A percentile compares a stretch with the other conserved stretches of the same genome.
phyloP scores from a whole-genome alignment of 2,329 filamentous ascomycete species.

The Calonectria hawksworthii region DNA sequence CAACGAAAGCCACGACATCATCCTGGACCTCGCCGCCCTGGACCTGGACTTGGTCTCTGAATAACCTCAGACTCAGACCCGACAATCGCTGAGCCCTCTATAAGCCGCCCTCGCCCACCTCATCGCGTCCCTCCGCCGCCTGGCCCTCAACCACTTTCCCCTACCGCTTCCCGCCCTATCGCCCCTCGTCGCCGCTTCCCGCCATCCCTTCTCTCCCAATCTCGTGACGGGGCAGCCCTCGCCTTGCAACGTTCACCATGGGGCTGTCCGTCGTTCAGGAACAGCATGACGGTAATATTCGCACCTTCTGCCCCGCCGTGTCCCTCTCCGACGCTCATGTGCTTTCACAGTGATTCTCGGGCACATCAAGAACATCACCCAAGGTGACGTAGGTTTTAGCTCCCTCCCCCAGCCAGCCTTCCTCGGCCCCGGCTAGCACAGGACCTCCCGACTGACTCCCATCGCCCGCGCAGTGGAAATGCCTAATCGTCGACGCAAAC shows the following conservation, averaged over 20 bases:
- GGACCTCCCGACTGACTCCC: slow-evolving; percentile 25
- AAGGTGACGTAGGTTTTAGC: slow-evolving; percentile 77
- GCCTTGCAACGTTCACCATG: slow-evolving; percentile 70
- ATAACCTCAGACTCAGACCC: slow-evolving; percentile 11
- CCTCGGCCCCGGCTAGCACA: neutral
- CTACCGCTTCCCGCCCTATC: neutral
- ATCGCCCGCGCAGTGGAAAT: slow-evolving; percentile 83
- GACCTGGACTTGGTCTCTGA: neutral
- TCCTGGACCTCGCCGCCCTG: slow-evolving; percentile 6
- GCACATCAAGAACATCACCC: slow-evolving; percentile 80
- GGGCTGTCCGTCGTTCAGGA: slow-evolving; percentile 87
- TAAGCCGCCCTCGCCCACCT: neutral
- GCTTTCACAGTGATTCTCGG: slow-evolving; percentile 51
- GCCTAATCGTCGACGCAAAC: slow-evolving; percentile 87
- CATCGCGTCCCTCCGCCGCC: neutral
- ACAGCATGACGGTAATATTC: slow-evolving; percentile 69
- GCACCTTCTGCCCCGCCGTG: neutral
- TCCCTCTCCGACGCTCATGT: slow-evolving; percentile 23
- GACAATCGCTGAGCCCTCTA: neutral
- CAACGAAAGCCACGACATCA: slow-evolving; percentile 26
- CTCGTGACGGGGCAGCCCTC: slow-evolving; percentile 45
- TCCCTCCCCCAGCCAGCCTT: neutral
- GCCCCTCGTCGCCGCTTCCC: slow-evolving; percentile 22
- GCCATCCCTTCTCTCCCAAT: slow-evolving; percentile 27
- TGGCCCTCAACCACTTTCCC: neutral